Evolutionary conservation across 306 rosid genomes (phyloP).

Genomic region (Vachellia collinsii): DNA sequence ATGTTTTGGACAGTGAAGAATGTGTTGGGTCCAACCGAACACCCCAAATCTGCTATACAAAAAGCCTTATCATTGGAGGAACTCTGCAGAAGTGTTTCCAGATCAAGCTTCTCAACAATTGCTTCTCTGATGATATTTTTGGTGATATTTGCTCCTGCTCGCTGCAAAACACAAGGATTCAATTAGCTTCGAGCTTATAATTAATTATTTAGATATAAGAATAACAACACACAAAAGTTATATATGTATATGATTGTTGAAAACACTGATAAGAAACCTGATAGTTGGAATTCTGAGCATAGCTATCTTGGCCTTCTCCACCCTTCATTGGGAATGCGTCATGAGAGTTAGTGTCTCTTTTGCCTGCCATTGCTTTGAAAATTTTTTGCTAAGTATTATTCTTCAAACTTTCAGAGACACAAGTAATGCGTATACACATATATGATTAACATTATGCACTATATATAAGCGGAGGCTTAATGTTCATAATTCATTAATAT

Average conservation of each 20-base stretch:
- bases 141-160: neutral
- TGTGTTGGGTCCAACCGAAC: slow-evolving; percentile 5
- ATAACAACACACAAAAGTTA: too few relatives aligned
- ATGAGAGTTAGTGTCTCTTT: neutral
- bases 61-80: neutral
- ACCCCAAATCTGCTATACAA: neutral
- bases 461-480: neutral
- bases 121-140: neutral
- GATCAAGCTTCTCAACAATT: neutral
- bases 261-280: neutral
- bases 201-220: neutral
- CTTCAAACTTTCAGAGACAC: neutral
- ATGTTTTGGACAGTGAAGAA: neutral
- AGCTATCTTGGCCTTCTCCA: neutral
- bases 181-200: neutral
- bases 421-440: too few relatives aligned
- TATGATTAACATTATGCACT: neutral
- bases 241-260: neutral
- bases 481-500: neutral
- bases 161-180: neutral
- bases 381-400: neutral
- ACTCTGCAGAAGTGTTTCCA: neutral
- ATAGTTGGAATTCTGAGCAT: neutral
- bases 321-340: neutral
- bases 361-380: neutral